Conservation (phyloP, 306 rosid genomes). For the Trifolium subterraneum region DNA sequence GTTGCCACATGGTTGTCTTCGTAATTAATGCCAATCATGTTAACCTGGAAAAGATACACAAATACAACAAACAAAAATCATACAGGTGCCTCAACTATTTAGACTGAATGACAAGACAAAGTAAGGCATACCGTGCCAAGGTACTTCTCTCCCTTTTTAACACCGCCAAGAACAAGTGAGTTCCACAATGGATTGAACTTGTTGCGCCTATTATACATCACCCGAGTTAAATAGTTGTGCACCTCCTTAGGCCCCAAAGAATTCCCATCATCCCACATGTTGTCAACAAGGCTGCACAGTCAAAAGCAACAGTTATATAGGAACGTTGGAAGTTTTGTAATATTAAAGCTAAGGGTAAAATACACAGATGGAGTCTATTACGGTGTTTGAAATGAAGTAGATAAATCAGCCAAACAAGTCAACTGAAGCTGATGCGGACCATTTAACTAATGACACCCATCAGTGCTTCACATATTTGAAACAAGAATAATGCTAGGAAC, state of each 20-base stretch:
- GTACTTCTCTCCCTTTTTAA: constrained; percentile 54
- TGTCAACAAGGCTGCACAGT: constrained; percentile 77
- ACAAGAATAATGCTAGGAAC: background rate
- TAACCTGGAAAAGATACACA: constrained; percentile 62
- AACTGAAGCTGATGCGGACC: constrained; percentile 20
- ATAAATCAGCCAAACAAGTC: background rate
- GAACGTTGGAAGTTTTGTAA: constrained; percentile 21
- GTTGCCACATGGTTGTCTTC: constrained; percentile 94
- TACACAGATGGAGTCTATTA: background rate
- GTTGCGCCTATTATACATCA: constrained; percentile 60
- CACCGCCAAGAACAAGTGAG: constrained; percentile 55
- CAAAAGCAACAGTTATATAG: constrained; percentile 35
- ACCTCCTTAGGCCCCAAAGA: constrained; percentile 61
- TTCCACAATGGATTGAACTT: constrained; percentile 63
- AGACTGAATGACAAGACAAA: constrained; percentile 23
- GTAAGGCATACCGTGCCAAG: constrained; percentile 63
- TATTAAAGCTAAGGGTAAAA: constrained; percentile 4
- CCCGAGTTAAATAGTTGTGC: constrained; percentile 53
- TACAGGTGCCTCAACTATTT: constrained; percentile 11
- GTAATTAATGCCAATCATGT: constrained; percentile 87
- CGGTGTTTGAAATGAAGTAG: constrained; percentile 5
- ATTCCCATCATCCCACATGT: constrained; percentile 68
- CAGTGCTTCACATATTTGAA: constrained; percentile 15
- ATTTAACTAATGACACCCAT: constrained; percentile 24
- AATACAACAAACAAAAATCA: constrained; percentile 25